phyloP scores from a whole-genome alignment of 2,329 filamentous ascomycete species.

The Thielaviopsis euricoi region DNA sequence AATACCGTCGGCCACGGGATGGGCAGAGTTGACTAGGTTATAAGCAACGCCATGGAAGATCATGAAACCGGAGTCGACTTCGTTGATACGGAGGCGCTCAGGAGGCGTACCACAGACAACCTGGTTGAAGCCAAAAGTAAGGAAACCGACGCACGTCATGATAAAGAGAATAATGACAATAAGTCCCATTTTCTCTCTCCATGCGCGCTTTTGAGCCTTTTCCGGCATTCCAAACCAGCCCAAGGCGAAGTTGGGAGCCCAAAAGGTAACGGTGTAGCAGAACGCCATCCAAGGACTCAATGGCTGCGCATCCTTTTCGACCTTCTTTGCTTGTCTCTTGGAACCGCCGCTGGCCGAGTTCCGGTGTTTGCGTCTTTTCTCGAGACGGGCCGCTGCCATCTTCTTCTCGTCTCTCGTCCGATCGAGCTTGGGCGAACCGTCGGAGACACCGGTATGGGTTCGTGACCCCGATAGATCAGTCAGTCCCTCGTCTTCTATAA shows the following conservation, averaged over 20 bases:
- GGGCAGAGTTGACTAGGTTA: conserved; percentile 58
- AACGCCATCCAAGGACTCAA: conserved; percentile 92
- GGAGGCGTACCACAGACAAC: conserved; percentile 65
- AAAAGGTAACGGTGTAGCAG: conserved; percentile 86
- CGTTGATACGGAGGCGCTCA: conserved; percentile 61
- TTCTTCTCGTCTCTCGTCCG: conserved; percentile 20
- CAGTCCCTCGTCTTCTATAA: conserved; percentile 60
- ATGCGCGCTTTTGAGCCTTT: conserved; percentile 77
- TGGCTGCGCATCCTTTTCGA: conserved; percentile 51
- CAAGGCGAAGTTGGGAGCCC: conserved; percentile 74
- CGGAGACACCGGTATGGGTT: conserved; percentile 29
- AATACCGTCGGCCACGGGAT: conserved; percentile 69
- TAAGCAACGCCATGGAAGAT: conserved; percentile 92
- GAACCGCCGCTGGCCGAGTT: conserved; percentile 27
- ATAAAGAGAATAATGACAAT: conserved; percentile 85
- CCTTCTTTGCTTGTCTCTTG: conserved; percentile 45
- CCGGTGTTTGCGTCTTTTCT: conserved; percentile 19
- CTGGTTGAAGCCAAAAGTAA: conserved; percentile 91
- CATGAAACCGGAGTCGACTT: conserved; percentile 72
- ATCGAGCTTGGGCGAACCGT: conserved; percentile 25
- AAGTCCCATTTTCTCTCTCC: conserved; percentile 95
- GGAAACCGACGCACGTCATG: conserved; percentile 77
- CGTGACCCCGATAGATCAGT: conserved; percentile 35
- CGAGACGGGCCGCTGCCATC: conserved; percentile 16
- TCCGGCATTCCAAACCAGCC: conserved; percentile 71